Evolutionary conservation across 768 basidiomycete genomes (phyloP).

Genomic region (Podaxis rugospora): DNA sequence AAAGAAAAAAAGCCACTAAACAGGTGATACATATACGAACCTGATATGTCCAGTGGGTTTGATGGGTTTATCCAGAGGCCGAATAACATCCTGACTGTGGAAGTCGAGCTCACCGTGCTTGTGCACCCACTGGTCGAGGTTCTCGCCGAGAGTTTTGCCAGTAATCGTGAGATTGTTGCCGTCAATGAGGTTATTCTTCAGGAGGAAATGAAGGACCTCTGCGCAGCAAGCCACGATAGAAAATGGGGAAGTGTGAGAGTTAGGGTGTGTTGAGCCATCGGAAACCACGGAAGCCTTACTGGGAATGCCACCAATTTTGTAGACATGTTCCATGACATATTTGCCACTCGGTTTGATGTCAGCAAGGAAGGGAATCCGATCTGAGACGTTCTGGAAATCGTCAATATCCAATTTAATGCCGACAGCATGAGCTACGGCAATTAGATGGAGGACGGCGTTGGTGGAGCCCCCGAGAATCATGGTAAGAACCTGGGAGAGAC

Average conservation of each 20-base stretch:
- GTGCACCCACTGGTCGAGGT: conserved; percentile 85
- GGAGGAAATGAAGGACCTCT: conserved; percentile 84
- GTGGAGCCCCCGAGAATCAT: conserved; percentile 98
- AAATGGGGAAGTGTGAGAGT: neutral
- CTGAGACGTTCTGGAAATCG: conserved; percentile 92
- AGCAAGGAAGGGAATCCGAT: conserved; percentile 90
- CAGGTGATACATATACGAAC: conserved; percentile 33
- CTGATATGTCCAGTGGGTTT: conserved; percentile 88
- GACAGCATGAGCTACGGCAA: conserved; percentile 95
- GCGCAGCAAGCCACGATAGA: neutral
- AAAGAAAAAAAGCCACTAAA: neutral
- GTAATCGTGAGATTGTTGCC: conserved; percentile 91
- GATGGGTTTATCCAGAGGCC: conserved; percentile 83
- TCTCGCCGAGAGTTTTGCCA: conserved; percentile 86
- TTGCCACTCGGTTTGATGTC: conserved; percentile 97
- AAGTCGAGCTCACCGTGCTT: conserved; percentile 72
- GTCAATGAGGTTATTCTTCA: conserved; percentile 86
- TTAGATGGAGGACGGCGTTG: conserved; percentile 94
- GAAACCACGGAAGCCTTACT: conserved; percentile 46
- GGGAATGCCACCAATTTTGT: conserved; percentile 94
- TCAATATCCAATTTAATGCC: conserved; percentile 85
- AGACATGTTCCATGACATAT: conserved; percentile 98
- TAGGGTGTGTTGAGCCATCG: neutral
- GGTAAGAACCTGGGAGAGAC: conserved; percentile 68
- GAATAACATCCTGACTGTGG: conserved; percentile 75